These are phyloP conservation scores for Yamadazyma diospyri DNA, from an alignment of 1,139 yeast species.

Conservation along the genomic window DNA sequence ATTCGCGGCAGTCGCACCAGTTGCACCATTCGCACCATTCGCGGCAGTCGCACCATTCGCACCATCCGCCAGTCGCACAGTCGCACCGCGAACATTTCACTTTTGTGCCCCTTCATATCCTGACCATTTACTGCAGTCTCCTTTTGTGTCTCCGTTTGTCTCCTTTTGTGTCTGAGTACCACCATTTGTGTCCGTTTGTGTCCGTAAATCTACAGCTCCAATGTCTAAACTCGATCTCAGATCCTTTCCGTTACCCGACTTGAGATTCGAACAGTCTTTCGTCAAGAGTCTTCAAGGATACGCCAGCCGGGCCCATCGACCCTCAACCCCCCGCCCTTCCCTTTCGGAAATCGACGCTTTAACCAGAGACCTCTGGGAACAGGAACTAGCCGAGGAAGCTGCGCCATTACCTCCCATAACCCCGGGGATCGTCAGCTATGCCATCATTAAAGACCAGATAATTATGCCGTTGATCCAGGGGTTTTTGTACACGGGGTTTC, in stretches of 20 bases:
- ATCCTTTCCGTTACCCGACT: slow-evolving; percentile 47
- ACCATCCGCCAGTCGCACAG: too few species aligned
- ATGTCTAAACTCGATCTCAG: slow-evolving; percentile 5
- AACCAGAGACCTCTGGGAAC: slow-evolving; percentile 18
- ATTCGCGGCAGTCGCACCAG: too few species aligned
- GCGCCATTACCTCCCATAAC: slow-evolving; percentile 39
- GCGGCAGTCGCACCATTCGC: too few species aligned
- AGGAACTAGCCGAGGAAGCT: slow-evolving; percentile 16
- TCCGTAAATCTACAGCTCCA: too few species aligned
- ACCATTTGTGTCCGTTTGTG: too few species aligned
- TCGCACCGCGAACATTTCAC: too few species aligned
- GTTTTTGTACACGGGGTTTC: slow-evolving; percentile 36
- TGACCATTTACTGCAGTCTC: too few species aligned
- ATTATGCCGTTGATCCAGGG: slow-evolving; percentile 63
- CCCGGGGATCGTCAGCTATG: slow-evolving; percentile 47
- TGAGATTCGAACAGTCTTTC: slow-evolving; percentile 64
- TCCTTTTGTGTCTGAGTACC: too few species aligned
- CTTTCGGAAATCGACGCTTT: slow-evolving; percentile 1
- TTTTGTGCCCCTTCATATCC: too few species aligned
- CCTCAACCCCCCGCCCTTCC: not conserved
- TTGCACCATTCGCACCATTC: too few species aligned
- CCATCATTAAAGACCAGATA: slow-evolving; percentile 60
- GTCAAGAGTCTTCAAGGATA: slow-evolving; percentile 41
- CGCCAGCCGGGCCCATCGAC: slow-evolving; percentile 18
- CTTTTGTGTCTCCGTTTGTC: too few species aligned